Percentiles rank a stretch among this genome's conserved stretches.
These are phyloP conservation scores for Hortiboletus flavorubellus DNA, from an alignment of 768 basidiomycete genomes.

Conservation along the genomic window DNA sequence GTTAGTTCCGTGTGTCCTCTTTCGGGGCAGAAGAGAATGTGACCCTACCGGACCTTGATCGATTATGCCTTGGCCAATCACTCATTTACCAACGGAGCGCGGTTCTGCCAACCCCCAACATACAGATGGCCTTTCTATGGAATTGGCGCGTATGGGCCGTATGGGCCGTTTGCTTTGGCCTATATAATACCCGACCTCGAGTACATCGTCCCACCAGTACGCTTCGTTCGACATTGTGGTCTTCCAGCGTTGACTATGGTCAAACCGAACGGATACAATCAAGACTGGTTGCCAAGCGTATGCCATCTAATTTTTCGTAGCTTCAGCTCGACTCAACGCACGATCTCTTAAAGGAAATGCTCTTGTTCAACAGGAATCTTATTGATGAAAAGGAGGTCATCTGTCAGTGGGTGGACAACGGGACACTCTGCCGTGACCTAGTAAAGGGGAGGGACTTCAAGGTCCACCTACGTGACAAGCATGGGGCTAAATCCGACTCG, in stretches of 20 bases:
- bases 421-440: not conserved
- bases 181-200: no score
- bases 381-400: not conserved
- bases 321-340: not conserved
- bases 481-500: not conserved
- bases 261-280: not conserved
- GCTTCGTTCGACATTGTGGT: no score
- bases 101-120: no score
- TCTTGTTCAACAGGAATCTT: not conserved
- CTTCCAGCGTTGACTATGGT: not conserved
- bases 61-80: no score
- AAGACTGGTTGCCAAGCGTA: not conserved
- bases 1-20: no score
- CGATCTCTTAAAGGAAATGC: not conserved
- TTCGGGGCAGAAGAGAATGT: no score
- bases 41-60: no score
- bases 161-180: no score
- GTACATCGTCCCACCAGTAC: no score
- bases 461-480: not conserved
- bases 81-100: no score
- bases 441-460: not conserved
- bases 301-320: not conserved
- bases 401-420: constrained; percentile 1
- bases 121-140: no score
- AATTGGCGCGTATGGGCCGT: no score